Evolutionary conservation across 495 filamentous ascomycete species (phyloP).

Genomic region (Aspergillus conjunctus): DNA sequence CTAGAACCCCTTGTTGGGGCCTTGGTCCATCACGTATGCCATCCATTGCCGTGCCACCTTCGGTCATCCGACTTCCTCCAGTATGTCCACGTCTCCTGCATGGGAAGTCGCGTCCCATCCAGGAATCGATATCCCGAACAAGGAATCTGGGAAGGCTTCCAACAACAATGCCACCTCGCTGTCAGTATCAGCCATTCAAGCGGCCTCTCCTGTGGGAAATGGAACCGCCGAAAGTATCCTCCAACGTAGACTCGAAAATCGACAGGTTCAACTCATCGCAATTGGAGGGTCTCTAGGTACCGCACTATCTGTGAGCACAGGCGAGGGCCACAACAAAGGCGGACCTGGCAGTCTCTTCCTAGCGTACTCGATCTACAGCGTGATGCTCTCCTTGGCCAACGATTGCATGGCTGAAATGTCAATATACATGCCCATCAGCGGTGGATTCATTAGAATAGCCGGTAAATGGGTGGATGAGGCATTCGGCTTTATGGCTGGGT

Average conservation of each 20-base stretch:
- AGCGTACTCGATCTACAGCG: slow-evolving; percentile 37
- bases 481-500: slow-evolving; percentile 55
- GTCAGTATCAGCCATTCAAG: neutral
- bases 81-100: too few species aligned
- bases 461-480: slow-evolving; percentile 54
- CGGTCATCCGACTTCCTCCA: too few species aligned
- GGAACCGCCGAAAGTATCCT: slow-evolving; percentile 8
- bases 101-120: too few species aligned
- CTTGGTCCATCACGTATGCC: too few species aligned
- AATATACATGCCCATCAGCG: slow-evolving; percentile 57
- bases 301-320: slow-evolving; percentile 31
- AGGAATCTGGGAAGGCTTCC: too few species aligned
- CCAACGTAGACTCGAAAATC: slow-evolving; percentile 24
- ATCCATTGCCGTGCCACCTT: too few species aligned
- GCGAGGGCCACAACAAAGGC: slow-evolving; percentile 38
- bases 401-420: slow-evolving; percentile 49
- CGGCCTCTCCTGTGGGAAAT: neutral
- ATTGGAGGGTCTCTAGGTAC: slow-evolving; percentile 38
- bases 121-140: too few species aligned
- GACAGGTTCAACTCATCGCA: slow-evolving; percentile 34
- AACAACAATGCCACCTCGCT: neutral
- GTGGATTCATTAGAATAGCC: slow-evolving; percentile 51
- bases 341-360: slow-evolving; percentile 54
- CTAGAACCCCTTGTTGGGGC: too few species aligned
- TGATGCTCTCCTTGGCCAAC: slow-evolving; percentile 37